phyloP scores from a whole-genome alignment of 148 eudicot species.

The Chenopodium album region DNA sequence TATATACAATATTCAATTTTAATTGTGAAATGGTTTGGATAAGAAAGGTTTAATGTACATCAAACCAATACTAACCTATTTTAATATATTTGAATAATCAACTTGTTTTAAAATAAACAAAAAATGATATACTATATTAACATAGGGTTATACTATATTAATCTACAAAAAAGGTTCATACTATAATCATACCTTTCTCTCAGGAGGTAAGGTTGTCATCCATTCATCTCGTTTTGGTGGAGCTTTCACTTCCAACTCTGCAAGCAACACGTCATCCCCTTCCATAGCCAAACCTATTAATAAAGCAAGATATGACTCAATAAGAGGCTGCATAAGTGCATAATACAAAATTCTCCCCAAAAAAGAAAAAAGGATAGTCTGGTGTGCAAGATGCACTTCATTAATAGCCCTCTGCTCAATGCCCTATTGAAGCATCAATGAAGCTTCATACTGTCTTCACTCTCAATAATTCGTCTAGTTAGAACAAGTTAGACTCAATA shows the following conservation, averaged over 20 bases:
- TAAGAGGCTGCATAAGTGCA: not conserved
- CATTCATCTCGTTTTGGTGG: constrained; percentile 90
- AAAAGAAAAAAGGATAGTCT: no score
- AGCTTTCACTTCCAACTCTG: constrained; percentile 62
- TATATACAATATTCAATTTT: no score
- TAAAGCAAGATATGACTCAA: constrained; percentile 1
- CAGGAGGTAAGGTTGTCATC: constrained; percentile 97
- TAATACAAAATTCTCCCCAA: no score
- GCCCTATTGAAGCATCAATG: not conserved
- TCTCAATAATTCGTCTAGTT: not conserved
- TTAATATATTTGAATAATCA: no score
- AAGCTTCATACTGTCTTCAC: not conserved
- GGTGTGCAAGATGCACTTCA: not conserved
- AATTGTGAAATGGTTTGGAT: not conserved
- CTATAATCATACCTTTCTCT: constrained; percentile 57
- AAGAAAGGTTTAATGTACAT: no score
- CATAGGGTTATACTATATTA: not conserved
- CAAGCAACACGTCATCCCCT: constrained; percentile 88
- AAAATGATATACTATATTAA: no score
- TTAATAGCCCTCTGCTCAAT: not conserved
- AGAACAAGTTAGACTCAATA: not conserved
- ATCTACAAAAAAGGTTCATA: no score
- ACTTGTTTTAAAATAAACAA: no score
- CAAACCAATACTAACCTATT: not conserved
- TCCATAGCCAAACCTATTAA: constrained; percentile 83